phyloP scores from a whole-genome alignment of 1,284 basidiomycete species.

The Leccinum cinnamomeum region DNA sequence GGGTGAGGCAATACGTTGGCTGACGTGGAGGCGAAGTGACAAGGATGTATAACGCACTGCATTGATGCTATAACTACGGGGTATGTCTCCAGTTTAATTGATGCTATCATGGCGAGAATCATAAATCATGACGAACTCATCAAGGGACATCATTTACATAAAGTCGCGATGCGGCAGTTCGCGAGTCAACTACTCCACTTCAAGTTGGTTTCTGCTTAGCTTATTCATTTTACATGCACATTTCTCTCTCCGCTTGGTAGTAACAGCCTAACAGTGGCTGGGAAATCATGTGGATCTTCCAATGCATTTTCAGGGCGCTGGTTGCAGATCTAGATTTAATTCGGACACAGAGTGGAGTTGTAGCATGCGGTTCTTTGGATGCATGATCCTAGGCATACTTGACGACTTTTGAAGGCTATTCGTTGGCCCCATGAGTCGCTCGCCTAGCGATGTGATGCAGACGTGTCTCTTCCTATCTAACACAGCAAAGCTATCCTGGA shows the following conservation, averaged over 20 bases:
- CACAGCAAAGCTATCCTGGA: not conserved
- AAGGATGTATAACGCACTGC: not conserved
- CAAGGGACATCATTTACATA: no score
- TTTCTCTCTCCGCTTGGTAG: no score
- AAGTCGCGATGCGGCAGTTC: not conserved
- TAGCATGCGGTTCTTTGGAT: not conserved
- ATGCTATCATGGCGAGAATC: not conserved
- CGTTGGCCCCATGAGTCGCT: not conserved
- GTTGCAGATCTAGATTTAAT: not conserved
- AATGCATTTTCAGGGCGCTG: no score
- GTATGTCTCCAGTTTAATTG: not conserved
- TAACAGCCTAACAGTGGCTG: no score
- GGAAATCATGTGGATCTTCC: no score
- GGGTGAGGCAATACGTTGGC: conserved; percentile 28
- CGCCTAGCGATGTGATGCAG: not conserved
- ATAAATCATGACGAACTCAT: not conserved
- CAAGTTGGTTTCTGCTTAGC: no score
- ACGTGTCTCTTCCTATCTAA: no score
- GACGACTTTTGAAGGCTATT: not conserved
- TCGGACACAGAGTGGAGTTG: not conserved
- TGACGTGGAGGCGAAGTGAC: not conserved
- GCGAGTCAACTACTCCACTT: not conserved
- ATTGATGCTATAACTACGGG: not conserved
- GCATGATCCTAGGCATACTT: no score
- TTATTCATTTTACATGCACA: no score